Evolutionary conservation across 2,329 filamentous ascomycete genomes (phyloP), one percentile per base, ranked within the genome.

Genomic region (Pseudogymnoascus sp.): DNA sequence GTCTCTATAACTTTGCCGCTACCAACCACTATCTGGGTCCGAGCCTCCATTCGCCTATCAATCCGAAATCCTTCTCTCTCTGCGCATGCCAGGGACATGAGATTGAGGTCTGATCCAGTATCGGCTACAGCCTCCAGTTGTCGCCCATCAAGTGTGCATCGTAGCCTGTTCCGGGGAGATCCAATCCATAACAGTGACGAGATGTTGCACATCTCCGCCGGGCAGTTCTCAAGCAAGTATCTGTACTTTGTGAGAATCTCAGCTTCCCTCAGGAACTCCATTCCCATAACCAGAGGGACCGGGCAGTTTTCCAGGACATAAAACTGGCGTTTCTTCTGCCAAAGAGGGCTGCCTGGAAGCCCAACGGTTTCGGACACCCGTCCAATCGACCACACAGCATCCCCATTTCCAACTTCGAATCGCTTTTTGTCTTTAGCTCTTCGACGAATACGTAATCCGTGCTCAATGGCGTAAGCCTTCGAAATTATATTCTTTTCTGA

Each of bases 141-240:
- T 6, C 40, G 28, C 28, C 35, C 60, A 31, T 40, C 59, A 37
- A 60, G 4, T 24, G 59, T 38, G 31, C 28, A 60, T 40, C 19
- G 37, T 33, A 61, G 4, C 22, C 22, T 56, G 24, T 33, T 61
- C 22, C 14, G 40, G 5, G 59, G 59, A 12, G 59, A 31, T 14
- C 28, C 59, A n/a, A 60, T 40, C 59, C 59, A 60, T 3, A 60
- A 12, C 3, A 60, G 16, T 22, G 35, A 24, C 22, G 59, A 24
- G 5, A 60, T 40, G 19, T 60, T 26, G 2, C 43, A 33, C n/a
- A 26, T 50, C 5, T 61, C 61, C 1, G 3, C 37, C 11, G 62
- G 64, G 33, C 62, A 64, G 16, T 8, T 61, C 19, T 63, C 61
- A 24, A 66, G 63, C 22, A 66, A 6, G 19, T 67, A 56, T 6